Evolutionary conservation across 495 filamentous ascomycete genomes (phyloP).

Genomic region (Penicillium paradoxum): DNA sequence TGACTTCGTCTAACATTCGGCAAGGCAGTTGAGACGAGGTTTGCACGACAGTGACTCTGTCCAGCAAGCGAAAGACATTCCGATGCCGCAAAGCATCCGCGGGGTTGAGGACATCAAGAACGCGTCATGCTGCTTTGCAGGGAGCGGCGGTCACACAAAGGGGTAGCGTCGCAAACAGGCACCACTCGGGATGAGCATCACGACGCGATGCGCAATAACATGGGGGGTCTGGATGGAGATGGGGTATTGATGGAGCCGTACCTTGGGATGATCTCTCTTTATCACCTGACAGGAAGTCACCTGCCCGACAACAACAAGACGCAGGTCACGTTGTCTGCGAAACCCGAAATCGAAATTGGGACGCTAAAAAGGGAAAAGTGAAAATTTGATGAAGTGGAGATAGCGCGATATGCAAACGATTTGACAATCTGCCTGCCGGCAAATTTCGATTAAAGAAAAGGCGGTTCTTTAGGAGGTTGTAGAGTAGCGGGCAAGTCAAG

Average conservation of each 20-base stretch:
- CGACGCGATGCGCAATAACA: slow-evolving; percentile 6
- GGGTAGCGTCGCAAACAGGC: slow-evolving; percentile 3
- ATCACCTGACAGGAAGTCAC: slow-evolving; percentile 53
- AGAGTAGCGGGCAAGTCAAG: slow-evolving; percentile 31
- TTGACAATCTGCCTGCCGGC: slow-evolving; percentile 18
- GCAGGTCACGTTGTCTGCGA: slow-evolving; percentile 33
- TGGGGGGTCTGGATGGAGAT: slow-evolving; percentile 8
- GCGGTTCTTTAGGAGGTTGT: slow-evolving; percentile 29
- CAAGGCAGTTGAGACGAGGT: neutral
- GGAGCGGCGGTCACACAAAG: slow-evolving; percentile 29
- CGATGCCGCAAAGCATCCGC: neutral
- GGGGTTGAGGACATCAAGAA: slow-evolving; percentile 18
- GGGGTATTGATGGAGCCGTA: slow-evolving; percentile 28
- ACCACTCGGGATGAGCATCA: slow-evolving; percentile 8
- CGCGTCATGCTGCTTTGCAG: slow-evolving; percentile 28
- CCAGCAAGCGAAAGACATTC: neutral
- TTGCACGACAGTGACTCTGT: neutral
- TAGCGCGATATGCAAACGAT: slow-evolving; percentile 10
- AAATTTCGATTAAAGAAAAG: slow-evolving; percentile 30
- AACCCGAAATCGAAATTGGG: slow-evolving; percentile 21
- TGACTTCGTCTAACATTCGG: neutral
- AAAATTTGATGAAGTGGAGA: slow-evolving; percentile 8
- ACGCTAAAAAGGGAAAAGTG: slow-evolving; percentile 22
- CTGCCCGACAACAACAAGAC: slow-evolving; percentile 48
- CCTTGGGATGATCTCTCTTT: slow-evolving; percentile 44